phyloP scores from a whole-genome alignment of 306 rosid genomes.

The Ormosia emarginata region DNA sequence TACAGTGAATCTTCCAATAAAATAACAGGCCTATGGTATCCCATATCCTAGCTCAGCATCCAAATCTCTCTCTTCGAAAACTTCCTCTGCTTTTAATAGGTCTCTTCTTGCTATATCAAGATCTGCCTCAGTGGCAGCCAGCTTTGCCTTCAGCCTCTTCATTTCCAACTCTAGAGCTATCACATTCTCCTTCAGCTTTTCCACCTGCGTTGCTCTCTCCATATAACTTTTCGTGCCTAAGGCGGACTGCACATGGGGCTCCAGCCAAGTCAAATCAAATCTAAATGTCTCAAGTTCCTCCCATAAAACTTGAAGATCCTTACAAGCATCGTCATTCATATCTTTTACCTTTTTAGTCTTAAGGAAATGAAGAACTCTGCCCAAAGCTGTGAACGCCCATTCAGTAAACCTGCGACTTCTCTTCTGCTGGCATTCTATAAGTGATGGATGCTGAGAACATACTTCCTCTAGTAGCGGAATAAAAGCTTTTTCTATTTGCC shows the following conservation, averaged over 20 bases:
- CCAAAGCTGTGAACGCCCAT: constrained; percentile 28
- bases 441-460: constrained; percentile 6
- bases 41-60: constrained; percentile 17
- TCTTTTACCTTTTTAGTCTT: constrained; percentile 8
- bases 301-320: constrained; percentile 5
- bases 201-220: not conserved
- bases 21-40: not conserved
- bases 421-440: constrained; percentile 3
- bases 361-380: constrained; percentile 12
- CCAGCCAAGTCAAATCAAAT: constrained; percentile 26
- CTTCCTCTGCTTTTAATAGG: not conserved
- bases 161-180: not conserved
- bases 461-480: constrained; percentile 7
- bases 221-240: not conserved
- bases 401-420: not conserved
- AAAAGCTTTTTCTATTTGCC: not conserved
- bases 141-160: not conserved
- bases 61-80: not conserved
- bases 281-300: constrained; percentile 19
- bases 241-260: constrained; percentile 22
- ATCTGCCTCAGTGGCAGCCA: not conserved
- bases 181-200: not conserved
- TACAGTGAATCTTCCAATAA: not conserved
- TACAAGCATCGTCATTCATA: not conserved
- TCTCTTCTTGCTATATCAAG: not conserved